Evolutionary conservation across 805 yeast species (phyloP).

Genomic region (Metschnikowia colocasiae): DNA sequence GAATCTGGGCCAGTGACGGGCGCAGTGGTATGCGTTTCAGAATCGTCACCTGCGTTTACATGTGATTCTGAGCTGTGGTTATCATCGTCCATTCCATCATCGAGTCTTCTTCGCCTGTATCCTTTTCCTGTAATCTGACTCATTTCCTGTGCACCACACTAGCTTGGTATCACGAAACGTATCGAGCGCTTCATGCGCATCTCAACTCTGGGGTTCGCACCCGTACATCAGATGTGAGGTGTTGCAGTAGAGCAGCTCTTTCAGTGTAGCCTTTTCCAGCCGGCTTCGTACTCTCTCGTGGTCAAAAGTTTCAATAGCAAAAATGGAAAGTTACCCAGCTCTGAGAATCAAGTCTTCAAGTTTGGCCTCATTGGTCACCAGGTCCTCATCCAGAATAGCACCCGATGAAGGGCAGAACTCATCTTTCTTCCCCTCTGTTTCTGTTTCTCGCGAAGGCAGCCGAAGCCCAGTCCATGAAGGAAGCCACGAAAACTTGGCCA

Average conservation of each 20-base stretch:
- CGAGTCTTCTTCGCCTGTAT: slow-evolving; percentile 4
- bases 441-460: slow-evolving; percentile 3
- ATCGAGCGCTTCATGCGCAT: background rate
- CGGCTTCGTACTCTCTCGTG: background rate
- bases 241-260: background rate
- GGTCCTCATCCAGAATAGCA: slow-evolving; percentile 23
- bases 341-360: background rate
- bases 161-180: background rate
- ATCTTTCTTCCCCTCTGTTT: slow-evolving; percentile 22
- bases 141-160: background rate
- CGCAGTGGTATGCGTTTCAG: background rate
- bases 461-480: background rate
- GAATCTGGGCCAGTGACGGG: background rate
- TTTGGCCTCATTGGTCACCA: background rate
- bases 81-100: slow-evolving; percentile 1
- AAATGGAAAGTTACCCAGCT: background rate
- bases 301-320: background rate
- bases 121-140: slow-evolving; percentile 7
- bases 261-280: background rate
- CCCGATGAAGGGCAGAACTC: slow-evolving; percentile 22
- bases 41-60: background rate
- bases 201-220: background rate
- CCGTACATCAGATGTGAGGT: slow-evolving; percentile 5
- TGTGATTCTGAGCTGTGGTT: background rate
- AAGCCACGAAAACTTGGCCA: background rate